Evolutionary conservation across 169 alveolate genomes (phyloP), one percentile per base, ranked within the genome.

Genomic region (Eimeria maxima): DNA sequence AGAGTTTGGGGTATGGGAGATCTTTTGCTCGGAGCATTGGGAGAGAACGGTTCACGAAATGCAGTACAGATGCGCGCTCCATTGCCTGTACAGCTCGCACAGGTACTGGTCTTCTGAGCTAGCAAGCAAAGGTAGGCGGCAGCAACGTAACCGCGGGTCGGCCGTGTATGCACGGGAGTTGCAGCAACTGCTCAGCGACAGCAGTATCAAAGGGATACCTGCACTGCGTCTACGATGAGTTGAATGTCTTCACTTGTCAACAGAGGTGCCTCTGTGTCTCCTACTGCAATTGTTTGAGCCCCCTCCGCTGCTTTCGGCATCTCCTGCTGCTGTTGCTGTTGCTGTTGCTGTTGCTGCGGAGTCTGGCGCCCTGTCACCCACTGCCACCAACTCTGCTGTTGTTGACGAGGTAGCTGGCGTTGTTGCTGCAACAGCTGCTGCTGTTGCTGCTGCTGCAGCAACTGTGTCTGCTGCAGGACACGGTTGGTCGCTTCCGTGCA

Each of bases 311-410:
- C 63, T 44, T 83, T 47, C 11, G n/a, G 47, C 20, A 50, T 24
- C 71, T 50, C 47, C 73, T 29, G 78, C 76, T 47, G 76, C 92
- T 84, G 92, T 78, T 47, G 76, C 55, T 84, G 92, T 76, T 18
- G 92, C 80, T 27, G 63, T 80, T 73, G 81, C 78, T 27, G 67
- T 42, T 81, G 53, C 24, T 38, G 14, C 69, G 33, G 69, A 27
- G 92, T 73, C 96, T 93, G 96, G 63, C 91, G 91, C 24, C 97
- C 97, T 0, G 97, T 97, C 13, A 95, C 97, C 98, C 98, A 97
- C 53, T 96, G 90, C 98, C 98, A 97, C 98, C 98, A 97, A 53
- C 97, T 95, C 94, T 80, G 97, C 63, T 95, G 97, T 94, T 96
- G 94, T 80, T 90, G 97, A 74, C 94, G 94, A 18, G 97, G 96